A percentile compares a stretch with the other conserved stretches of the same genome.
These are phyloP conservation scores for Solanum sejunctum DNA, from an alignment of 257 asterid species.

Conservation along the genomic window DNA sequence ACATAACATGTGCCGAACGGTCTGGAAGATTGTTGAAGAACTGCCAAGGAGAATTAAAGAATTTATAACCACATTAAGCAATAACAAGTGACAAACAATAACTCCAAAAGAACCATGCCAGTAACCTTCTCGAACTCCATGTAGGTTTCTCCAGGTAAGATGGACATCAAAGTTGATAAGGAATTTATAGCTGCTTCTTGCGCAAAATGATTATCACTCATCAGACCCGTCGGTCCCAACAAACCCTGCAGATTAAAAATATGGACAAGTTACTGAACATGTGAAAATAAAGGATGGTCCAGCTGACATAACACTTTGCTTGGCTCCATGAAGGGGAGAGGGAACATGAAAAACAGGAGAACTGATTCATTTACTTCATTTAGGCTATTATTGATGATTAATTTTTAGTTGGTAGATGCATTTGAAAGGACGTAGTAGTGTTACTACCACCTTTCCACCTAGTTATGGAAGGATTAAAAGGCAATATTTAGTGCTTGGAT, in stretches of 20 bases:
- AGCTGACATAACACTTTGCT: background rate
- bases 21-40: conserved; percentile 66
- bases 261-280: background rate
- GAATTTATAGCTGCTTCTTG: conserved; percentile 75
- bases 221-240: conserved; percentile 64
- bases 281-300: background rate
- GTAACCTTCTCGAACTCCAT: conserved; percentile 80
- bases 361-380: background rate
- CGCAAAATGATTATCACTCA: conserved; percentile 51
- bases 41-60: conserved; percentile 30
- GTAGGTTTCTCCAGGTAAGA: conserved; percentile 72
- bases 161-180: conserved; percentile 74
- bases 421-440: background rate
- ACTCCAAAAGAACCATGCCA: background rate
- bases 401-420: background rate
- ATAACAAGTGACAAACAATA: background rate
- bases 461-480: background rate
- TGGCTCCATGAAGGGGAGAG: background rate
- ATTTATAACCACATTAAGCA: background rate
- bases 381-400: background rate
- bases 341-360: background rate
- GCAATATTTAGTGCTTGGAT: background rate
- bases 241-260: conserved; percentile 40
- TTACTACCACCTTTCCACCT: background rate
- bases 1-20: conserved; percentile 50